Base-by-base conservation (phyloP, 2,329 filamentous ascomycete genomes). In the Aspergillus viridinutans region DNA sequence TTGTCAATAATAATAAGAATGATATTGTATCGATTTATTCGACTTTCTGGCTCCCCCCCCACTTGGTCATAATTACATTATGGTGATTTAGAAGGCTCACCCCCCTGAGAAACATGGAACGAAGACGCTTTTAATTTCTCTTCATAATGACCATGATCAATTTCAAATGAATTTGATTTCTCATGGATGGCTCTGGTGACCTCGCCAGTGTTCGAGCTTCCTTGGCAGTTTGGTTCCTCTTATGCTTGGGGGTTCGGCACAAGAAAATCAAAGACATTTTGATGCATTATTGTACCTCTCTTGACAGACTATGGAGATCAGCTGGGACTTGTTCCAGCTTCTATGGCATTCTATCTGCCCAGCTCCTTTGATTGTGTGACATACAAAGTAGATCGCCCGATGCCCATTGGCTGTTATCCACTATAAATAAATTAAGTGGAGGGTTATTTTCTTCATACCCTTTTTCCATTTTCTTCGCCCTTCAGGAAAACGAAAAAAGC, bases 381-480 rank as follows among this genome's bases (percentile, higher is more conserved):
- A 63, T 56, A 58, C 43, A 49, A 49, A 62, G 63, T 65, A 65
- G 63, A 65, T 65, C 61, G 60, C 53, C 45, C n/a, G 47, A 10
- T 26, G 51, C 57, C 54, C 49, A 65, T 65, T 65, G 63, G 63
- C 50, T 47, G 32, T 4, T 8, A 17, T 7, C 14, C 35, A 50
- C 61, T 65, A 65, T 62, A 65, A 64, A 65, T 65, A 65, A 65
- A 61, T 52, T 25, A 55, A 38, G 47, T 21, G 43, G 54, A 54
- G 43, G 28, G 20, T 50, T 53, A 52, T 47, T 52, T 47, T 57
- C 47, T 48, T 38, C 49, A 38, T 38, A 38, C 32, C 38, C 38
- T 40, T 26, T 51, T 14, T 42, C 42, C 28, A 29, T 29, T 29
- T 29, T 38, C 10, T 12, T 48, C 42, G 17, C 43, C 9, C n/a